These are phyloP conservation scores for Climacium dendroides DNA, from an alignment of 225 moss, liverwort and hornwort species.

Conservation along the genomic window DNA sequence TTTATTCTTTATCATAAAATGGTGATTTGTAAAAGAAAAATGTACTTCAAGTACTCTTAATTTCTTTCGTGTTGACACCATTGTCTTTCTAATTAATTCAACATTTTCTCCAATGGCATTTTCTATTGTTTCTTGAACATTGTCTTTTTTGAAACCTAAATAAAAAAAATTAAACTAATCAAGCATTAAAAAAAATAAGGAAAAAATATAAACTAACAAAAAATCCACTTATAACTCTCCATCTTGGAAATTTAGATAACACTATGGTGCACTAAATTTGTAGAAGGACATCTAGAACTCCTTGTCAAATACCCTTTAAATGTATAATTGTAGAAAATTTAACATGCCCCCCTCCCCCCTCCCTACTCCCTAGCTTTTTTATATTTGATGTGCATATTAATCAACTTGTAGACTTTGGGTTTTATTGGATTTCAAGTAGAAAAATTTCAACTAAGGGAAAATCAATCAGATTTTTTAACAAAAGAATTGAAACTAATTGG, in stretches of 20 bases:
- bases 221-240: not conserved
- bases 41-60: not conserved
- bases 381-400: not conserved
- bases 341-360: no score
- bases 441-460: not conserved
- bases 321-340: rapidly evolving
- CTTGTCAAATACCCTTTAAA: not conserved
- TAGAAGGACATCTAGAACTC: not conserved
- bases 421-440: not conserved
- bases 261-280: not conserved
- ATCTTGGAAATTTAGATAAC: not conserved
- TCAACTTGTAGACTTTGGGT: not conserved
- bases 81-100: not conserved
- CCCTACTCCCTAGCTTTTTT: not conserved
- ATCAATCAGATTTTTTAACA: not conserved
- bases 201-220: not conserved
- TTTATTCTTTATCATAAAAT: not conserved
- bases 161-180: not conserved
- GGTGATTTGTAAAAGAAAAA: not conserved
- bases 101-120: not conserved
- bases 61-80: not conserved
- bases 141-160: not conserved
- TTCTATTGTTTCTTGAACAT: not conserved
- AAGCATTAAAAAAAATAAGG: not conserved
- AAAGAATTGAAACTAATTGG: not conserved